Percentiles rank a stretch among this genome's conserved stretches.
Evolutionary conservation across 2,329 filamentous ascomycete species (phyloP).

Genomic region (Cryphonectria japonica): DNA sequence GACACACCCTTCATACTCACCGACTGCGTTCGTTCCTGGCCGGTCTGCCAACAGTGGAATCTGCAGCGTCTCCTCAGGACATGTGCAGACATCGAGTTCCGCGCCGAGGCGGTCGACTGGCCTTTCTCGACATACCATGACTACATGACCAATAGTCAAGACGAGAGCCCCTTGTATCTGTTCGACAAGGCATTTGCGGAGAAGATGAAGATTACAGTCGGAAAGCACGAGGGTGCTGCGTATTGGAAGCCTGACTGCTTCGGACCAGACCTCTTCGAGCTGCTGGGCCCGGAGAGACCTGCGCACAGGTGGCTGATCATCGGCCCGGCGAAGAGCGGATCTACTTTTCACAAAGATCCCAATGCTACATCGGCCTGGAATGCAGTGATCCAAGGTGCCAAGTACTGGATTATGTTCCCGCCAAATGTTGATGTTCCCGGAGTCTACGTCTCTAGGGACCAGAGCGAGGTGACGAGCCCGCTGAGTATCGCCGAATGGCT

Average conservation of each 20-base stretch:
- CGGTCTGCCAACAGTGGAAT: constrained; percentile 75
- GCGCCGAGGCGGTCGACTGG: constrained; percentile 95
- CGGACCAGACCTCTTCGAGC: constrained; percentile 81
- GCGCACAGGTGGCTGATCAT: constrained; percentile 93
- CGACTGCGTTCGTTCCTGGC: constrained; percentile 79
- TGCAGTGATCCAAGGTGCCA: constrained; percentile 83
- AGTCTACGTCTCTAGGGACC: constrained; percentile 86
- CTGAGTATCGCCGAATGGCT: constrained; percentile 98
- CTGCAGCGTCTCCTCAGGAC: constrained; percentile 66
- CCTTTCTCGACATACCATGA: constrained; percentile 75
- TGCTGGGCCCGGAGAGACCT: constrained; percentile 77
- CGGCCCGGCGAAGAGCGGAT: constrained; percentile 83
- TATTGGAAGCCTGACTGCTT: constrained; percentile 88
- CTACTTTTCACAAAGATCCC: constrained; percentile 89
- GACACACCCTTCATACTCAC: constrained; percentile 86
- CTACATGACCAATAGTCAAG: constrained; percentile 79
- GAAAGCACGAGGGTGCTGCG: constrained; percentile 51
- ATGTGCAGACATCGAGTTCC: constrained; percentile 72
- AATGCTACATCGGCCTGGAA: constrained; percentile 87
- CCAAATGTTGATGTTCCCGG: constrained; percentile 79
- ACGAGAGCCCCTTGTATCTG: constrained; percentile 90
- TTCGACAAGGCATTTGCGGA: constrained; percentile 87
- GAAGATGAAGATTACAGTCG: constrained; percentile 77
- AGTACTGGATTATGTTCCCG: constrained; percentile 99
- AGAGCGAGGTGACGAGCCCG: constrained; percentile 90